Conservation (phyloP, 257 asterid species). For the Nicotiana benthamiana region DNA sequence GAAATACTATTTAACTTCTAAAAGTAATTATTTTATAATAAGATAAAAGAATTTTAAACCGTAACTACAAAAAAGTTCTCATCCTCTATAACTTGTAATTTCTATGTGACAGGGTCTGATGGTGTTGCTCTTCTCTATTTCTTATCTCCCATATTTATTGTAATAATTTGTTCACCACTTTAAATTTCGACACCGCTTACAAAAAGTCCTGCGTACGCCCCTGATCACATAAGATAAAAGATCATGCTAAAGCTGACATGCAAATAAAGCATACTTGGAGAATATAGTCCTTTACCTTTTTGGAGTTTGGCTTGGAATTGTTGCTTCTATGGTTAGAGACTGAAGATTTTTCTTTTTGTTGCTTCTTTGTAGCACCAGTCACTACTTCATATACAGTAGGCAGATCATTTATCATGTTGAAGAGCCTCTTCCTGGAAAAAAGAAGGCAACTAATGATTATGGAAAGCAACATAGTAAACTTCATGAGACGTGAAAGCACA, state of each 20-base stretch:
- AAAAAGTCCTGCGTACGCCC: no score
- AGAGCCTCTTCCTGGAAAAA: conserved; percentile 62
- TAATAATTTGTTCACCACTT: no score
- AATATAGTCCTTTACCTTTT: conserved; percentile 27
- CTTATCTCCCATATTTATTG: no score
- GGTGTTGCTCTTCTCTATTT: no score
- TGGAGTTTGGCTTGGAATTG: conserved; percentile 50
- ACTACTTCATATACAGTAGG: conserved; percentile 76
- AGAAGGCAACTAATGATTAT: neutral
- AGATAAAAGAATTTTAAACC: no score
- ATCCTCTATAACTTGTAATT: no score
- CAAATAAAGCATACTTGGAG: neutral
- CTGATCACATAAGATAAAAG: neutral
- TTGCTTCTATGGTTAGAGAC: conserved; percentile 40
- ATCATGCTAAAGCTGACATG: neutral
- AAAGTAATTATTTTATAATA: no score
- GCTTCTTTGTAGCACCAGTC: conserved; percentile 56
- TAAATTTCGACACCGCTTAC: no score
- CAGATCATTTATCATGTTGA: conserved; percentile 64
- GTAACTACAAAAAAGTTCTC: no score
- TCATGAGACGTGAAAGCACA: neutral
- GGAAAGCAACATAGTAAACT: neutral
- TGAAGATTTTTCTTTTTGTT: conserved; percentile 51
- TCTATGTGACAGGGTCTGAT: no score
- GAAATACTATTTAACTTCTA: no score